phyloP scores from a whole-genome alignment of 768 basidiomycete genomes.

The Leucocoprinus leucothites region DNA sequence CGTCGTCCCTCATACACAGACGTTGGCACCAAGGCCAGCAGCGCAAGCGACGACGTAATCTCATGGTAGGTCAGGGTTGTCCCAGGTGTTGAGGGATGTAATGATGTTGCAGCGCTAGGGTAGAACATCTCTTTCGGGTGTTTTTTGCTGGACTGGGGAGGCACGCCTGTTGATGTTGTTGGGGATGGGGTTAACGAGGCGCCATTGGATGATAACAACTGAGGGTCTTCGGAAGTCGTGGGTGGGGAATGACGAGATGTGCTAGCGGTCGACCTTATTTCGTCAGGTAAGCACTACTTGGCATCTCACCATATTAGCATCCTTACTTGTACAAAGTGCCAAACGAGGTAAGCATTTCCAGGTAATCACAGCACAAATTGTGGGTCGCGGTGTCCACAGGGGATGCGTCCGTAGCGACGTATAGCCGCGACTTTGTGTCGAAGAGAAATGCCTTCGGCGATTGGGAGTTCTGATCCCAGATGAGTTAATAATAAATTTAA shows the following conservation, averaged over 20 bases:
- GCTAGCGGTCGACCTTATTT: conserved; percentile 10
- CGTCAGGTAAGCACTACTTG: background rate
- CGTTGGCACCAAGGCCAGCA: conserved; percentile 72
- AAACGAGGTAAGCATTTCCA: conserved; percentile 84
- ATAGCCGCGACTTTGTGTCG: conserved; percentile 79
- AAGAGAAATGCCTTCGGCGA: conserved; percentile 94
- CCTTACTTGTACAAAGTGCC: conserved; percentile 80
- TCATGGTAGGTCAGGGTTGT: conserved; percentile 85
- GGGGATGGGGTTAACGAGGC: conserved; percentile 17
- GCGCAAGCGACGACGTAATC: conserved; percentile 67
- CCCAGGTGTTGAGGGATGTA: conserved; percentile 56
- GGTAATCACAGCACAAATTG: conserved; percentile 87
- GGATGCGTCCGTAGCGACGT: conserved; percentile 91
- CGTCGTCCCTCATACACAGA: conserved; percentile 68
- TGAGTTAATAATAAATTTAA: background rate
- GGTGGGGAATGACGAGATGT: conserved; percentile 13
- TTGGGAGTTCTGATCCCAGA: conserved; percentile 70
- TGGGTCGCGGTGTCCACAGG: conserved; percentile 88
- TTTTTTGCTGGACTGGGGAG: conserved; percentile 16
- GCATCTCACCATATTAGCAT: background rate
- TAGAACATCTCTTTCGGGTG: conserved; percentile 52
- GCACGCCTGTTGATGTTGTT: conserved; percentile 16
- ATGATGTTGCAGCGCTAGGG: conserved; percentile 63
- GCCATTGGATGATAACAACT: conserved; percentile 23
- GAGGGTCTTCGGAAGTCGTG: conserved; percentile 15